Conservation (phyloP, 2,329 filamentous ascomycete species). For the Sclerotinia sclerotiorum region DNA sequence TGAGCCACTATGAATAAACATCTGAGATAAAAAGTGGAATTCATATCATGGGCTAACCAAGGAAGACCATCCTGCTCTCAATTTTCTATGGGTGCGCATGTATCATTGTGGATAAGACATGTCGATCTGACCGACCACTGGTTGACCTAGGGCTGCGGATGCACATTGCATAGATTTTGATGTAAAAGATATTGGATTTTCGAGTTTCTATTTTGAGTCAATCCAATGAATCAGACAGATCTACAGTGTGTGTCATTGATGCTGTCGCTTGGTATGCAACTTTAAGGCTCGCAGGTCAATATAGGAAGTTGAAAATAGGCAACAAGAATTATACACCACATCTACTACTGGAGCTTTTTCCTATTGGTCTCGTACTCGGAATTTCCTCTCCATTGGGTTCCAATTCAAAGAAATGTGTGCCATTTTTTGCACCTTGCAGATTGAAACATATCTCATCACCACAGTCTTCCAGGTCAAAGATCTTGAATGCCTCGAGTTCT, state of each 20-base stretch:
- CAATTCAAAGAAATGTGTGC: neutral
- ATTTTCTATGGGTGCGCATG: neutral
- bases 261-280: neutral
- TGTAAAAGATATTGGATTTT: neutral
- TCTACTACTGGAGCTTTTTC: neutral
- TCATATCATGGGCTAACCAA: neutral
- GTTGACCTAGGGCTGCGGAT: constrained; percentile 3
- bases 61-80: neutral
- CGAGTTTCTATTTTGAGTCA: neutral
- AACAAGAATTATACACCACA: constrained; percentile 1
- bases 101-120: neutral
- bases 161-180: neutral
- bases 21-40: constrained; percentile 13
- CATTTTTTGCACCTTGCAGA: neutral
- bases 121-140: constrained; percentile 5
- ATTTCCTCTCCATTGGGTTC: neutral
- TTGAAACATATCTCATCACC: neutral
- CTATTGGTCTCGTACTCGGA: neutral
- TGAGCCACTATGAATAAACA: neutral
- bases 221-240: neutral
- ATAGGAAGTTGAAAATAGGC: neutral
- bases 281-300: constrained; percentile 10
- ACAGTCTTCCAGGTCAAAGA: neutral
- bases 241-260: no score
- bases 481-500: neutral